Percentiles rank a stretch among this genome's conserved stretches.
Evolutionary conservation across 2,329 filamentous ascomycete genomes (phyloP).

Genomic region (Cadophora malorum): DNA sequence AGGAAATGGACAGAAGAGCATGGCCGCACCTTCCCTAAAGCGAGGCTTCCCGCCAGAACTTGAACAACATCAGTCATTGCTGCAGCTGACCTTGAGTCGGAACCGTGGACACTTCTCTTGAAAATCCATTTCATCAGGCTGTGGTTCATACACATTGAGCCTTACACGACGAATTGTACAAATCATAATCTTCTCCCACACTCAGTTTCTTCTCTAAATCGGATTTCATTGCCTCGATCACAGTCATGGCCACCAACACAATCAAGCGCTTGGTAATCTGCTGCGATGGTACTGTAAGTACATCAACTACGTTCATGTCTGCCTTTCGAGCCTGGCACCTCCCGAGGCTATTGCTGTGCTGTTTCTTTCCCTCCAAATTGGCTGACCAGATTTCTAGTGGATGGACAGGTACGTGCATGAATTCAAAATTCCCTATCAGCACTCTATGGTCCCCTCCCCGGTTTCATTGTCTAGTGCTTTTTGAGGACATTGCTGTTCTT

Average conservation of each 20-base stretch:
- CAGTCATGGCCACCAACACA: conserved; percentile 16
- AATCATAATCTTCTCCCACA: neutral
- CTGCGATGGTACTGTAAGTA: conserved; percentile 41
- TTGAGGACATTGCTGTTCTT: no score
- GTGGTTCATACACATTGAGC: neutral
- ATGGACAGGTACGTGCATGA: conserved; percentile 32
- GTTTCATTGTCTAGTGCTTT: no score
- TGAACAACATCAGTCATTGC: conserved; percentile 13
- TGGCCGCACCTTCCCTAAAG: conserved; percentile 27
- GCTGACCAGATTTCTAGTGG: conserved; percentile 19
- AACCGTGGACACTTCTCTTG: neutral
- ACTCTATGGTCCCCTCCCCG: no score
- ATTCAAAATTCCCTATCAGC: neutral
- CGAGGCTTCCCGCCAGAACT: conserved; percentile 19
- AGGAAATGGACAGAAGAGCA: conserved; percentile 19
- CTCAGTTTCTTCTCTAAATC: neutral
- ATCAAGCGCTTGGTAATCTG: conserved; percentile 43
- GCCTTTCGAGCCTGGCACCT: neutral
- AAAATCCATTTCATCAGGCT: neutral
- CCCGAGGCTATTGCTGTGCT: neutral
- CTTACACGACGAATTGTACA: neutral
- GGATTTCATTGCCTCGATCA: neutral
- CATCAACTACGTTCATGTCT: neutral
- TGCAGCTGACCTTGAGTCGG: conserved; percentile 1
- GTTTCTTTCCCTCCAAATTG: neutral